Conservation (phyloP, 2,329 filamentous ascomycete genomes). For the Lasiodiplodia hormozganensis region DNA sequence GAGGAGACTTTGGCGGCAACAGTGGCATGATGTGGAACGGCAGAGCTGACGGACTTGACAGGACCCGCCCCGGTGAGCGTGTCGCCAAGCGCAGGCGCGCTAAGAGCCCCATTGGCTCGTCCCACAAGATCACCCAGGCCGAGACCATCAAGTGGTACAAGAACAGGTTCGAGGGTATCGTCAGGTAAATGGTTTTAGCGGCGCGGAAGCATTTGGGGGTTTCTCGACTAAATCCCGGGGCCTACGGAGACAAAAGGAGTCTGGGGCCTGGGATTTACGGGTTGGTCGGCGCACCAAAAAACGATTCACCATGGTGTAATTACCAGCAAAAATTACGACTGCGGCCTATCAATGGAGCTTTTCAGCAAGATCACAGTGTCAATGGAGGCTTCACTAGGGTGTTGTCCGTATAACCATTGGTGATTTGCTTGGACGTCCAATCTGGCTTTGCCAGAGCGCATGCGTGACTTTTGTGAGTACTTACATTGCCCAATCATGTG, state of each 20-base stretch:
- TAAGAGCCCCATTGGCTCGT: conserved; percentile 84
- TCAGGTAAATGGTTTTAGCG: conserved; percentile 75
- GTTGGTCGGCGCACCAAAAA: conserved; percentile 39
- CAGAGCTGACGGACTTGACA: conserved; percentile 47
- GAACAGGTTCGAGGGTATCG: conserved; percentile 96
- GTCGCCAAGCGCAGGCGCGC: conserved; percentile 92
- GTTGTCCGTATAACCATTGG: conserved; percentile 65
- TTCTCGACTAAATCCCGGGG: conserved; percentile 41
- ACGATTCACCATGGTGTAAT: conserved; percentile 48
- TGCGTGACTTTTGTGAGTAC: conserved; percentile 2
- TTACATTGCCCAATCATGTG: not conserved
- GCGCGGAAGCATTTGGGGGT: conserved; percentile 35
- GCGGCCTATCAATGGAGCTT: conserved; percentile 56
- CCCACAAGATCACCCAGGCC: conserved; percentile 90
- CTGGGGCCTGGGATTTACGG: conserved; percentile 33
- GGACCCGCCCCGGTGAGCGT: conserved; percentile 96
- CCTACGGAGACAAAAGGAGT: conserved; percentile 32
- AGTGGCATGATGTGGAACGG: not conserved
- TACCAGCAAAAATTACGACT: conserved; percentile 49
- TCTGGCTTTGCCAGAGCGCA: conserved; percentile 1
- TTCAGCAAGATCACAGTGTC: conserved; percentile 50
- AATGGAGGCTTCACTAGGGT: conserved; percentile 67
- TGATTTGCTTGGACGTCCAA: conserved; percentile 44
- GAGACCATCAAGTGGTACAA: conserved; percentile 99
- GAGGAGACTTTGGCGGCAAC: conserved; percentile 33